Percentiles rank a stretch among this genome's conserved stretches.
Evolutionary conservation across 2,329 filamentous ascomycete species (phyloP).

Genomic region (Pseudocercospora fijiensis): DNA sequence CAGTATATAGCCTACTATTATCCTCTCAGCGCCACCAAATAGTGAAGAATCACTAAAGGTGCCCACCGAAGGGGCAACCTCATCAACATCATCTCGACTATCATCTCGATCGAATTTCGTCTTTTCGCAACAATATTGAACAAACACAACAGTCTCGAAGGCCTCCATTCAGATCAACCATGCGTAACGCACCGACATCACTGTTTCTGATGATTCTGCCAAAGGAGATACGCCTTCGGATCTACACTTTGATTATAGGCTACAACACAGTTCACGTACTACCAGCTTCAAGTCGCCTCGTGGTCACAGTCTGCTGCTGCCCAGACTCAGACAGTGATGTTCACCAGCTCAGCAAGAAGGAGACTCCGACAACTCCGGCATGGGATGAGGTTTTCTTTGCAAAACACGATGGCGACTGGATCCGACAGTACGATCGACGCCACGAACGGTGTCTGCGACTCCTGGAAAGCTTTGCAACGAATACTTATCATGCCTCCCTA

Average conservation of each 20-base stretch:
- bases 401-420: not conserved
- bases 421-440: not conserved
- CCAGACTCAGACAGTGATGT: not conserved
- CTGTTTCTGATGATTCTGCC: not conserved
- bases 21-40: too few relatives aligned
- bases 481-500: not conserved
- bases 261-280: not conserved
- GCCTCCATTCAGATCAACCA: not conserved
- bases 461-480: not conserved
- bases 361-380: not conserved
- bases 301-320: not conserved
- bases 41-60: too few relatives aligned
- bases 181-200: not conserved
- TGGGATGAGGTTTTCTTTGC: constrained; percentile 6
- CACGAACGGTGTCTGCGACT: not conserved
- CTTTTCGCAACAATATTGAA: not conserved
- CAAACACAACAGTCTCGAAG: not conserved
- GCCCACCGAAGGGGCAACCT: not conserved
- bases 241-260: not conserved
- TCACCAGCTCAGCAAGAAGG: not conserved
- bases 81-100: too few relatives aligned
- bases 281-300: not conserved
- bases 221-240: not conserved
- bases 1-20: too few relatives aligned
- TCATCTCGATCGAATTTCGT: not conserved